Evolutionary conservation across 2,329 filamentous ascomycete genomes (phyloP).

Genomic region (Aspergillus vadensis): DNA sequence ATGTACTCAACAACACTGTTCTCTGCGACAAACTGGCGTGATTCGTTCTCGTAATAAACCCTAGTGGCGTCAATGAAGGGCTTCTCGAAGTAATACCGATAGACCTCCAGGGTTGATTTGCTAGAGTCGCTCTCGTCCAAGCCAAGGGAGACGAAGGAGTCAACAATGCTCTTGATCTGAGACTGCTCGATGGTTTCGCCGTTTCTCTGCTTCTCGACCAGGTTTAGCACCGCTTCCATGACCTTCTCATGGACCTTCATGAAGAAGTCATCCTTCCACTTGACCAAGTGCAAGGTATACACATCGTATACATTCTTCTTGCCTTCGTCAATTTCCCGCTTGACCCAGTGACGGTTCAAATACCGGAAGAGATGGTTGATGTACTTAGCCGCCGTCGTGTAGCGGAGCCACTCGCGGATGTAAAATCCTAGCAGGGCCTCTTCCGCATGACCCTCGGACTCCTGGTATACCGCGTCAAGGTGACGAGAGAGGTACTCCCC

Average conservation of each 20-base stretch:
- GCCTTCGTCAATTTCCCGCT: slow-evolving; percentile 96
- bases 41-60: slow-evolving; percentile 87
- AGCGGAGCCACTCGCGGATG: slow-evolving; percentile 94
- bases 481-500: slow-evolving; percentile 81
- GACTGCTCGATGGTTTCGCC: slow-evolving; percentile 97
- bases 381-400: slow-evolving; percentile 93
- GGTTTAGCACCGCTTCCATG: slow-evolving; percentile 90
- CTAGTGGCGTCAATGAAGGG: slow-evolving; percentile 86
- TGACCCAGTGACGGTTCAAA: slow-evolving; percentile 97
- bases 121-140: slow-evolving; percentile 89
- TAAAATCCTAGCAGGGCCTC: slow-evolving; percentile 91
- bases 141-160: slow-evolving; percentile 93
- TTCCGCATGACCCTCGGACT: slow-evolving; percentile 79
- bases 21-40: slow-evolving; percentile 89
- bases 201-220: slow-evolving; percentile 95
- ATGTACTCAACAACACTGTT: slow-evolving; percentile 99
- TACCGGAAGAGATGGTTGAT: slow-evolving; percentile 97
- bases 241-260: slow-evolving; percentile 79
- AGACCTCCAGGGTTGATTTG: slow-evolving; percentile 94
- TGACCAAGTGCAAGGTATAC: slow-evolving; percentile 92
- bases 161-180: slow-evolving; percentile 95
- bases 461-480: slow-evolving; percentile 67
- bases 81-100: slow-evolving; percentile 86
- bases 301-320: slow-evolving; percentile 99
- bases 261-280: slow-evolving; percentile 93